Base-by-base conservation (phyloP, 169 alveolate species). In the Pseudocohnilembus persalinus region DNA sequence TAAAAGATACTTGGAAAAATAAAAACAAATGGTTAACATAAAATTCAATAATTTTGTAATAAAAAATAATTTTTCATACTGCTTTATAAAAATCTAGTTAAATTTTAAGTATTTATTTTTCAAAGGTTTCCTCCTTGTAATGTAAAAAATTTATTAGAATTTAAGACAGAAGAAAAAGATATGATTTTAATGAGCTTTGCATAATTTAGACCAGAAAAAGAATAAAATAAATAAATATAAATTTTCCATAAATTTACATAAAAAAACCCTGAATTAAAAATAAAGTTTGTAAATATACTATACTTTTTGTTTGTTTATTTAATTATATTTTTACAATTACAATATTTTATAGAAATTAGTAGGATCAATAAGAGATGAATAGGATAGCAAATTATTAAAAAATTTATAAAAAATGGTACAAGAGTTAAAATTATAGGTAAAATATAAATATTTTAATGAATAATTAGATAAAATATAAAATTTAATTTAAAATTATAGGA, bases 191-290 rank as follows among this genome's bases (percentile, higher is more conserved):
- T 97, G 29, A 95, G 98, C 4, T 91, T 97, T 74, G 96, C 98
- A 0, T 97, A 97, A 86, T 97, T 96, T 77, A 91, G 99, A 75
- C 96, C 97, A 27, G 99, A 97, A 91, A 97, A 97, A 85, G 90
- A 94, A 31, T 98, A 97, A 49, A 78, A 85, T 16, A 68, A 93
- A 63, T 95, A 97, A 81, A 76, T 97, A 26, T 76, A 83, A 74
- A 89, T 96, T 31, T 90, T 97, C 81, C 80, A 92, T 30, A 73
- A 83, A 64, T 88, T 94, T 29, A 85, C 68, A 75, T 84, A 88
- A 27, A 90, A 80, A 77, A 76, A 88, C 35, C 83, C 72, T 28
- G 29, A 34, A 68, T 73, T 79, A 85, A 35, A 72, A 24, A 72
- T 78, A 1, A 26, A 72, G 32, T 73, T 31, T 1, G 63, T 76